Evolutionary conservation across 2,329 filamentous ascomycete species (phyloP).

Genomic region (Colletotrichum sp.): DNA sequence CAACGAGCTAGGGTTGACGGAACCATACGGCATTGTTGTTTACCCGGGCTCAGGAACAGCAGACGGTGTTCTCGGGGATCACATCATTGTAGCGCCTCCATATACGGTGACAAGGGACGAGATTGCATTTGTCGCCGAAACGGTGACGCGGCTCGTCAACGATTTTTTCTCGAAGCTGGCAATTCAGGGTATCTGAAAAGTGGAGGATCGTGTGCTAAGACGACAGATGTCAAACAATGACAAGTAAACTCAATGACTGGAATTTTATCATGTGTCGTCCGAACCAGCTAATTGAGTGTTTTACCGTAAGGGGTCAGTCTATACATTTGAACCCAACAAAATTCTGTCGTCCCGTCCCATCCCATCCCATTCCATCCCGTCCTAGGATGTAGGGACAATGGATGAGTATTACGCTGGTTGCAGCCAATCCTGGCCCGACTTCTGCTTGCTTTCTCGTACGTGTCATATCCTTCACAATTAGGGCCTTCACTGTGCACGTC

Average conservation of each 20-base stretch:
- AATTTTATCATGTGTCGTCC: not conserved
- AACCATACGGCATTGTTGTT: constrained; percentile 46
- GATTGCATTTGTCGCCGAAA: constrained; percentile 40
- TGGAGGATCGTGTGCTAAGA: not conserved
- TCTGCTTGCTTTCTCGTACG: not conserved
- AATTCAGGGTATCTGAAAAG: not conserved
- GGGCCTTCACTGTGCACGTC: not conserved
- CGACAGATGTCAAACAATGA: not conserved
- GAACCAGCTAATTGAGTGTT: not conserved
- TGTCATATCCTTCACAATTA: not conserved
- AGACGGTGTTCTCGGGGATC: constrained; percentile 67
- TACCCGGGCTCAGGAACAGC: constrained; percentile 69
- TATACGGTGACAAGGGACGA: constrained; percentile 66
- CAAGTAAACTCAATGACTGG: not conserved
- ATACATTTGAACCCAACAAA: not conserved
- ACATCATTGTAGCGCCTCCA: constrained; percentile 71
- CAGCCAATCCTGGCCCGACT: not conserved
- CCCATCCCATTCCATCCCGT: not conserved
- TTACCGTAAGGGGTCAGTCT: not conserved
- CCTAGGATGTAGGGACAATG: not conserved
- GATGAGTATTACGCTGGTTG: not conserved
- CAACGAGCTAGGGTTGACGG: constrained; percentile 24
- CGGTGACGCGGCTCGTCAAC: constrained; percentile 36
- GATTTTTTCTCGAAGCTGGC: constrained; percentile 41
- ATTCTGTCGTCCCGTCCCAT: not conserved